phyloP scores from a whole-genome alignment of 2,329 filamentous ascomycete species.

The Metarhizium robertsii region DNA sequence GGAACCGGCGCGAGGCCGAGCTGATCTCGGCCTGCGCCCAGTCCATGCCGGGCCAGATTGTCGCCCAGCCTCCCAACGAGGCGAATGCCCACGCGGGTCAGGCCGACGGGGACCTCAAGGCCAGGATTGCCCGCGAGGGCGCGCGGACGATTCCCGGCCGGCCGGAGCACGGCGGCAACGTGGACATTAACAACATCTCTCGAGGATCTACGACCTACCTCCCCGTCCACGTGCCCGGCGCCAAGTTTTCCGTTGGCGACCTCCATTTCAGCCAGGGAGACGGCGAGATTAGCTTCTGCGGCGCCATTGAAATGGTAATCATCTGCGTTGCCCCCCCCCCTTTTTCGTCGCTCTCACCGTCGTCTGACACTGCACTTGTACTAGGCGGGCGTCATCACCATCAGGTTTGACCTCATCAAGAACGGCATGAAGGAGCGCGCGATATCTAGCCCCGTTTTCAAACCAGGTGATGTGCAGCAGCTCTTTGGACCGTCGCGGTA shows the following conservation, averaged over 20 bases:
- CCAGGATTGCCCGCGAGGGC: constrained; percentile 65
- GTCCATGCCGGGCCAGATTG: constrained; percentile 55
- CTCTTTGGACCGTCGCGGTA: constrained; percentile 70
- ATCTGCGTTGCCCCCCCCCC: not conserved
- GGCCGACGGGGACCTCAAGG: constrained; percentile 47
- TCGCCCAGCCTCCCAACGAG: constrained; percentile 68
- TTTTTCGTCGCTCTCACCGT: not conserved
- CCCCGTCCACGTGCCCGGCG: constrained; percentile 76
- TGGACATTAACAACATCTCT: constrained; percentile 81
- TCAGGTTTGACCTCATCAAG: constrained; percentile 85
- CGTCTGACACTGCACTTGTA: not conserved
- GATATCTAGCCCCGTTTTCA: constrained; percentile 77
- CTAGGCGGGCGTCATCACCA: constrained; percentile 69
- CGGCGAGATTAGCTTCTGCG: constrained; percentile 82
- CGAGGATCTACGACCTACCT: constrained; percentile 76
- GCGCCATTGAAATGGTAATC: constrained; percentile 74
- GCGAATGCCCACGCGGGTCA: constrained; percentile 64
- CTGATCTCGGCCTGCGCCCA: constrained; percentile 51
- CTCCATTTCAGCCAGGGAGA: constrained; percentile 77
- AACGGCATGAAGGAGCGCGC: constrained; percentile 63
- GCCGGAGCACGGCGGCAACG: constrained; percentile 83
- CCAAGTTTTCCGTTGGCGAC: constrained; percentile 86
- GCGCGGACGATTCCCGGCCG: constrained; percentile 78
- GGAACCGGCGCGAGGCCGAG: constrained; percentile 77
- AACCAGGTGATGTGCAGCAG: constrained; percentile 79